Conservation (phyloP, 768 basidiomycete species). For the Leccinum truebloodii region DNA sequence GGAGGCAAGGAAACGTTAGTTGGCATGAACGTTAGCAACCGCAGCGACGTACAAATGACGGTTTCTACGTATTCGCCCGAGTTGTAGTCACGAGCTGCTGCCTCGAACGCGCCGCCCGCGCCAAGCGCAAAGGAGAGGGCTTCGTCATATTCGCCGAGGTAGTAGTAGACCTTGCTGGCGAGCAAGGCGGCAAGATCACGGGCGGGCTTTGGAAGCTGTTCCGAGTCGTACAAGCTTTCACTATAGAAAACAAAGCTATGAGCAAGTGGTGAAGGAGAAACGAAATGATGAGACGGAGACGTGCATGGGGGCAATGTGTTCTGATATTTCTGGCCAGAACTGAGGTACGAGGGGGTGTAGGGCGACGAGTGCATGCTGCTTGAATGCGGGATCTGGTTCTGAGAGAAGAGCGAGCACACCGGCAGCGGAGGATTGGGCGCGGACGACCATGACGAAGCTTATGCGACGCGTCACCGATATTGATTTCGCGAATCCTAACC, state of each 20-base stretch:
- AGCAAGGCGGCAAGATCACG: constrained; percentile 87
- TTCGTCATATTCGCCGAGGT: constrained; percentile 93
- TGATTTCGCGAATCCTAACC: background rate
- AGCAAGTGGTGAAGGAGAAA: constrained; percentile 7
- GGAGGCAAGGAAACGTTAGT: background rate
- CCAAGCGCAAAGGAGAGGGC: constrained; percentile 93
- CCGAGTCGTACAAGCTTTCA: constrained; percentile 86
- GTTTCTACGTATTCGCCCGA: constrained; percentile 93
- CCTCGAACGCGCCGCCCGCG: constrained; percentile 84
- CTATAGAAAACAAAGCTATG: constrained; percentile 42
- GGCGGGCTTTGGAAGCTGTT: constrained; percentile 69
- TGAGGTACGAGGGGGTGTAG: constrained; percentile 84
- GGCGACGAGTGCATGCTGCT: constrained; percentile 86
- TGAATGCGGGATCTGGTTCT: constrained; percentile 85
- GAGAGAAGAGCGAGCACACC: constrained; percentile 90
- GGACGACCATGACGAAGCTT: constrained; percentile 55
- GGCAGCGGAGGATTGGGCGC: constrained; percentile 77
- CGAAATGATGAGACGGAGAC: constrained; percentile 33
- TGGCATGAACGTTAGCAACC: background rate
- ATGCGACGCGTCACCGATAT: constrained; percentile 43
- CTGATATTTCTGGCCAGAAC: constrained; percentile 99
- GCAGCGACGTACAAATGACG: constrained; percentile 73
- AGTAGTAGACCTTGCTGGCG: constrained; percentile 98
- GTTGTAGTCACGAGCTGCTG: constrained; percentile 59
- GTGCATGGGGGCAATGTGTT: constrained; percentile 87